A percentile compares a stretch with the other conserved stretches of the same genome.
Conservation (phyloP, 192 early-diverging fungal genomes). For the Polychytrium aggregatum region DNA sequence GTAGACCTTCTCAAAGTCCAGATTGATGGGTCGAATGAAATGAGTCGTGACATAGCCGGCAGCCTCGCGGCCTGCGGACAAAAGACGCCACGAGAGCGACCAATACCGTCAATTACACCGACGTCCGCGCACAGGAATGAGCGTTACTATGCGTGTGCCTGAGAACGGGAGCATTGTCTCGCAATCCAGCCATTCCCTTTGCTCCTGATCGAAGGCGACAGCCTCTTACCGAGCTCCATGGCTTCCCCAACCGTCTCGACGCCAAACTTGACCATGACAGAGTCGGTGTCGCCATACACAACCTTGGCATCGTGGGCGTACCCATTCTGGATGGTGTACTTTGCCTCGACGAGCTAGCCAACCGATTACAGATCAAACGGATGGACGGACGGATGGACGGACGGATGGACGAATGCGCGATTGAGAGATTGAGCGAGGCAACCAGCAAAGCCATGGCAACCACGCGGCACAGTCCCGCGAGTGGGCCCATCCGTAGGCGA, state of each 20-base stretch:
- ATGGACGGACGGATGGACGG: too few species aligned
- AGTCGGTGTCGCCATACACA: constrained; percentile 98
- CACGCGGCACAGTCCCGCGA: too few species aligned
- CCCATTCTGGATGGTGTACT: constrained; percentile 76
- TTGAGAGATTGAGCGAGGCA: too few species aligned
- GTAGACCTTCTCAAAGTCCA: constrained; percentile 99
- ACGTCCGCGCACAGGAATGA: too few species aligned
- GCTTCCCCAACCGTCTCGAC: constrained; percentile 61
- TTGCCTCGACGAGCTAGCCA: constrained; percentile 60
- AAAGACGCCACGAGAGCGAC: too few species aligned
- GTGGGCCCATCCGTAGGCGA: not conserved
- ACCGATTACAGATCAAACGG: not conserved
- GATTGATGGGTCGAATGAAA: constrained; percentile 87
- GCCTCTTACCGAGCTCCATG: constrained; percentile 64
- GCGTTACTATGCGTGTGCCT: too few species aligned
- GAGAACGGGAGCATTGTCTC: too few species aligned
- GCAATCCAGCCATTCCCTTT: too few species aligned
- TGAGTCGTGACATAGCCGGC: constrained; percentile 73
- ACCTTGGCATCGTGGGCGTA: constrained; percentile 80
- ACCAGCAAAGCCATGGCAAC: too few species aligned
- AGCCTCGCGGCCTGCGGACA: constrained; percentile 52
- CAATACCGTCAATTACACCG: too few species aligned
- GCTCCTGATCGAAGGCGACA: not conserved
- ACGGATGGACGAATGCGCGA: too few species aligned
- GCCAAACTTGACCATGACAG: constrained; percentile 99